Base-by-base conservation (phyloP, 768 basidiomycete species). In the Lentinula raphanica region DNA sequence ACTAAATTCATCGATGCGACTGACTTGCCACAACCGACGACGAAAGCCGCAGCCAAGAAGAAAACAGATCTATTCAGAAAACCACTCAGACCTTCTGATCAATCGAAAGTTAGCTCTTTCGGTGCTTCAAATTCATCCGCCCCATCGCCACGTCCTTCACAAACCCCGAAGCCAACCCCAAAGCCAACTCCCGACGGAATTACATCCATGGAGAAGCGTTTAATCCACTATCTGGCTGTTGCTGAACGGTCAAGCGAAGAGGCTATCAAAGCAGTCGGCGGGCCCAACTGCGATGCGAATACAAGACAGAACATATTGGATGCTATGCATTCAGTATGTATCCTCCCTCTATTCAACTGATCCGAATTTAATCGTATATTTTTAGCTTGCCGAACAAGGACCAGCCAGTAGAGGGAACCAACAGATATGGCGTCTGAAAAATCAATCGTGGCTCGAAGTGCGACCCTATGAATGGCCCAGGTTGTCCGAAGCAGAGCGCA, bases 401-500 rank as follows among this genome's bases (percentile, higher is more conserved):
- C 60, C 65, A 12, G 71, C 58, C 72, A 73, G 21, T 70, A 60
- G 57, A 27, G 19, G 75, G 7, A 67, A 75, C 1, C 51, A 63
- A 6, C 72, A 74, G 58, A 64, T 62, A 0, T 90, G 85, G 77
- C 65, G 71, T 31, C 80, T 90, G 59, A 87, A 83, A 61, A 70
- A 76, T 23, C 65, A 69, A 19, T 72, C 81, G 2, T 91, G 88
- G 88, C 74, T 74, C 32, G 84, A 90, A 64, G 84, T 90, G 25
- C 83, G 86, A 5, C 89, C 89, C 0, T 84, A 77, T 58, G 85
- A 84, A 60, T 87, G 80, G 77, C 72, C 76, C 0, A 73, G 72
- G 28, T 72, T 87, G 27, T 72, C 73, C 2, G 79, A 81, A 28
- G 49, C 71, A 2, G 81, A 84, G 45, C 77, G 81, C 4, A 72